Percentiles rank a stretch among this genome's conserved stretches.
Conservation (phyloP, 2,329 filamentous ascomycete genomes). For the Iodosphaeria phyllophila region DNA sequence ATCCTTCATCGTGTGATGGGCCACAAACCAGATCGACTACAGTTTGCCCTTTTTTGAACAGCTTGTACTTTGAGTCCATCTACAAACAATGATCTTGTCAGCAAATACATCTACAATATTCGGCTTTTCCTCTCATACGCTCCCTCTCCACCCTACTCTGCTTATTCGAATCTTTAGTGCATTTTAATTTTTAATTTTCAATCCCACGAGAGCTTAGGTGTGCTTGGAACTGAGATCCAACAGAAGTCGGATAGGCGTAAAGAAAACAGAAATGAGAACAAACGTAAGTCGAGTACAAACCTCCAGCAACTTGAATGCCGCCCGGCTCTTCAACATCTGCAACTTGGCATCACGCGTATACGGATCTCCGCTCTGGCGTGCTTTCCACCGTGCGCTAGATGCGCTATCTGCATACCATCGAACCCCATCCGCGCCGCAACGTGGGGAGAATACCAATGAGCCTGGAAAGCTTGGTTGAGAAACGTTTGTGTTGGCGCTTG, state of each 20-base stretch:
- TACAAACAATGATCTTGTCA: constrained; percentile 14
- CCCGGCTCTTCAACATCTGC: constrained; percentile 68
- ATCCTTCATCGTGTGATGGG: constrained; percentile 2
- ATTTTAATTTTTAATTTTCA: too few relatives aligned
- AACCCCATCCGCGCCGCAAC: too few relatives aligned
- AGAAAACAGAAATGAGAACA: too few relatives aligned
- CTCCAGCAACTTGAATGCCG: constrained; percentile 84
- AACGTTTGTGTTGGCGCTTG: too few relatives aligned
- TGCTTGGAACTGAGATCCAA: too few relatives aligned
- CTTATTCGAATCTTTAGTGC: too few relatives aligned
- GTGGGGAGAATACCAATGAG: too few relatives aligned
- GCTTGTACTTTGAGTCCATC: constrained; percentile 65
- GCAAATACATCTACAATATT: too few relatives aligned
- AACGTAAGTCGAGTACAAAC: constrained; percentile 22
- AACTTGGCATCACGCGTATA: constrained; percentile 62
- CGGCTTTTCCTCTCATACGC: too few relatives aligned
- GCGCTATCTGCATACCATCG: constrained; percentile 28
- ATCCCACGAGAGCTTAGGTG: too few relatives aligned
- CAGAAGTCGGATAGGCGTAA: not conserved
- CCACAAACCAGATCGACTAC: constrained; percentile 66
- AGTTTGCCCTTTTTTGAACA: constrained; percentile 68
- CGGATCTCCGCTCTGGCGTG: constrained; percentile 53
- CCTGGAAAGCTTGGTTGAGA: too few relatives aligned
- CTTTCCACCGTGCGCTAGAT: constrained; percentile 60
- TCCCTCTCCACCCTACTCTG: too few relatives aligned